Conservation (phyloP, 2,329 filamentous ascomycete genomes). For the Nemania sp. region DNA sequence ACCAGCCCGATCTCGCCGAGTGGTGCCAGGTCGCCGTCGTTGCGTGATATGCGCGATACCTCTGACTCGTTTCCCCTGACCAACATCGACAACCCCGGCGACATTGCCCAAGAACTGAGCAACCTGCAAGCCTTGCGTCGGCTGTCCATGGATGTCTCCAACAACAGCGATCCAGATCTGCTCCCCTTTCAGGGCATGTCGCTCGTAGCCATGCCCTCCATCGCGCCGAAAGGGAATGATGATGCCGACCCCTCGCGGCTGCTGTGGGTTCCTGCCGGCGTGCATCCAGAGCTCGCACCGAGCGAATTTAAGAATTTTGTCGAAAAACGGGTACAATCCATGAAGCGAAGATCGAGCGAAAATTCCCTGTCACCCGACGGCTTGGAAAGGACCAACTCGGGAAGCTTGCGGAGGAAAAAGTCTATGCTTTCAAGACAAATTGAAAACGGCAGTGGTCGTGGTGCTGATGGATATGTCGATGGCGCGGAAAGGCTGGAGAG, state of each 20-base stretch:
- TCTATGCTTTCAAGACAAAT: slow-evolving; percentile 95
- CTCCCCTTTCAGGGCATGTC: slow-evolving; percentile 69
- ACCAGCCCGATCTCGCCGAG: slow-evolving; percentile 37
- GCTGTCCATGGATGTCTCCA: slow-evolving; percentile 93
- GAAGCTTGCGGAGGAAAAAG: slow-evolving; percentile 79
- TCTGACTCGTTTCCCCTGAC: slow-evolving; percentile 81
- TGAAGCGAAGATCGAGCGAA: slow-evolving; percentile 80
- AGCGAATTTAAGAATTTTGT: slow-evolving; percentile 97
- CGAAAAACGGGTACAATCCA: slow-evolving; percentile 88
- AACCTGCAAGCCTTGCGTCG: slow-evolving; percentile 87
- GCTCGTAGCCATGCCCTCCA: slow-evolving; percentile 69
- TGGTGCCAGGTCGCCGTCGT: slow-evolving; percentile 53
- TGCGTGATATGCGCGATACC: slow-evolving; percentile 60
- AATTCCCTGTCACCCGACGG: slow-evolving; percentile 64
- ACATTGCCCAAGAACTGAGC: slow-evolving; percentile 88
- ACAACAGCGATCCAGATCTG: slow-evolving; percentile 71
- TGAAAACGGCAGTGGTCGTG: slow-evolving; percentile 66
- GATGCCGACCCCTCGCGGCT: slow-evolving; percentile 86
- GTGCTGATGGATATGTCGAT: slow-evolving; percentile 72
- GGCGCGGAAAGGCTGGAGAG: slow-evolving; percentile 79
- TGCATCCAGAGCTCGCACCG: slow-evolving; percentile 93
- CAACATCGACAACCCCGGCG: slow-evolving; percentile 86
- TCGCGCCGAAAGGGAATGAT: slow-evolving; percentile 71
- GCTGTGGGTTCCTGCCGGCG: slow-evolving; percentile 92
- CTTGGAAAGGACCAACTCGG: slow-evolving; percentile 56